Conservation (phyloP, 2,329 filamentous ascomycete genomes). For the Geosmithia flava region DNA sequence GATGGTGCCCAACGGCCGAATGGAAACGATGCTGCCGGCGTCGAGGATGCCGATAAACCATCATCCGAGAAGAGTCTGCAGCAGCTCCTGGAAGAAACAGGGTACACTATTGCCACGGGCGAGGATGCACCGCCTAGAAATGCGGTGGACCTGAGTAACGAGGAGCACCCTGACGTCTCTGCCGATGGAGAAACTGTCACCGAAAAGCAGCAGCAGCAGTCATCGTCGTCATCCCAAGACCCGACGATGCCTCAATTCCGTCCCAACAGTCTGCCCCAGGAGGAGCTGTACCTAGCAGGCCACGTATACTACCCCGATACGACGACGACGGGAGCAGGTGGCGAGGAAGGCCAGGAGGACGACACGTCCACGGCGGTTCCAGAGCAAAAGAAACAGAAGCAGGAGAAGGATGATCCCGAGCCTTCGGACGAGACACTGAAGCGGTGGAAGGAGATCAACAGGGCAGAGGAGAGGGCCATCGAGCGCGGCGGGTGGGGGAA, state of each 20-base stretch:
- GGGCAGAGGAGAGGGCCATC: conserved; percentile 55
- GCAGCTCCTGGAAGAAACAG: conserved; percentile 27
- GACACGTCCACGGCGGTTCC: neutral
- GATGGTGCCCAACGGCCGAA: neutral
- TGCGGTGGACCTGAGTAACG: conserved; percentile 14
- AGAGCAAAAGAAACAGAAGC: no score
- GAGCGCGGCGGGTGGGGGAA: conserved; percentile 68
- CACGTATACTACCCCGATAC: neutral
- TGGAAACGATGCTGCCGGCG: neutral
- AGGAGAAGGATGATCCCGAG: conserved; percentile 5
- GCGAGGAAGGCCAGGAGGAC: no score
- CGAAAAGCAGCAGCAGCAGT: conserved; percentile 6
- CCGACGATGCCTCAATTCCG: conserved; percentile 58
- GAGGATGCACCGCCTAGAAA: conserved; percentile 11
- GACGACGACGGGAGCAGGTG: neutral
- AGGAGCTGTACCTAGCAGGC: conserved; percentile 5
- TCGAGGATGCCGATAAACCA: conserved; percentile 11
- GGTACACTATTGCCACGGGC: conserved; percentile 24
- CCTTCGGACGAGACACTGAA: conserved; percentile 21
- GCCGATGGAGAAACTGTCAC: neutral
- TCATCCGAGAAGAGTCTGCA: conserved; percentile 11
- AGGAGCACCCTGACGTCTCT: neutral
- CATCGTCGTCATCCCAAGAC: conserved; percentile 27
- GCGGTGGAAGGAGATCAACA: conserved; percentile 43
- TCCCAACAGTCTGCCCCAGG: conserved; percentile 32